A percentile compares a stretch with the other conserved stretches of the same genome.
Evolutionary conservation across 225 moss, liverwort and hornwort species (phyloP).

Genomic region (Pseudisothecium myosuroides): DNA sequence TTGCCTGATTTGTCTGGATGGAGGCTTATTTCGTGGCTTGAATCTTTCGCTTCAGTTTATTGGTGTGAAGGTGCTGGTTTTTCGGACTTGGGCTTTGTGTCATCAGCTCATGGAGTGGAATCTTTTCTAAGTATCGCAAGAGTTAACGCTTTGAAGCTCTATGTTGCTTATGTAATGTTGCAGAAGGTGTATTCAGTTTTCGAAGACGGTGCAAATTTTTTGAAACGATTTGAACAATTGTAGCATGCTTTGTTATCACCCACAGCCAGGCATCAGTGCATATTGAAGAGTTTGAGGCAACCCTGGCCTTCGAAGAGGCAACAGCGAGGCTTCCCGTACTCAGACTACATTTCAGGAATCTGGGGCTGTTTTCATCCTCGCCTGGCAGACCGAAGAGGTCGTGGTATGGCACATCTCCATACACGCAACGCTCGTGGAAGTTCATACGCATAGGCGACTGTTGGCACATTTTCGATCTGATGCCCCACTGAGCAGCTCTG

Average conservation of each 20-base stretch:
- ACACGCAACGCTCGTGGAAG: conserved; percentile 59
- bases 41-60: background rate
- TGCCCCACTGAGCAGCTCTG: conserved; percentile 22
- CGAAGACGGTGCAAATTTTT: background rate
- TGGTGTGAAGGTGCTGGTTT: background rate
- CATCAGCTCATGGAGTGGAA: background rate
- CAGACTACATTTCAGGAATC: conserved; percentile 14
- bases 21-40: background rate
- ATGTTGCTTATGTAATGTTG: background rate
- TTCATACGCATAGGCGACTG: conserved; percentile 44
- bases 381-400: conserved; percentile 27
- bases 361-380: conserved; percentile 39
- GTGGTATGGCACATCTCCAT: conserved; percentile 61
- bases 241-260: background rate
- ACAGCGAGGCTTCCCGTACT: background rate
- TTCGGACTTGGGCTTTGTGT: background rate
- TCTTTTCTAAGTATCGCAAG: background rate
- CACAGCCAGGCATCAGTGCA: background rate
- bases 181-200: background rate
- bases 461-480: conserved; percentile 40
- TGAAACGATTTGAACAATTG: background rate
- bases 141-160: background rate
- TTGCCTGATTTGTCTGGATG: background rate
- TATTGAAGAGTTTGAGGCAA: conserved; percentile 6
- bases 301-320: conserved; percentile 27